phyloP scores from a whole-genome alignment of 2,329 filamentous ascomycete genomes.

The Trichoderma citrinoviride region DNA sequence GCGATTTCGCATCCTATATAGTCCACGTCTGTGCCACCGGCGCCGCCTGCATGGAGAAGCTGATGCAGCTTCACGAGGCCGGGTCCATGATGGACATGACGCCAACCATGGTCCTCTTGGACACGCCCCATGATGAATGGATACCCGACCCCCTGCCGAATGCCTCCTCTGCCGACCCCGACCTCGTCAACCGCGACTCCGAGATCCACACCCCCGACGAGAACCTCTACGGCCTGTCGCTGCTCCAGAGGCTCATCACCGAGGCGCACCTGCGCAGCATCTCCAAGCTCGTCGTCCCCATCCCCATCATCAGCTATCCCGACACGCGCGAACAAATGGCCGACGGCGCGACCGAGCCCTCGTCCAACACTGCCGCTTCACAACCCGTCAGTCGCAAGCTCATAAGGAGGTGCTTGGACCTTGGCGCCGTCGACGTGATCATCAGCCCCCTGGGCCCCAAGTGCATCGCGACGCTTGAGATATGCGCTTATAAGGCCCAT shows the following conservation, averaged over 20 bases:
- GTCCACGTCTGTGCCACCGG: slow-evolving; percentile 56
- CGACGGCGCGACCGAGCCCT: slow-evolving; percentile 40
- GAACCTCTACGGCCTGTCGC: slow-evolving; percentile 53
- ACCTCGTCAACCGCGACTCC: slow-evolving; percentile 34
- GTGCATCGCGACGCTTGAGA: slow-evolving; percentile 70
- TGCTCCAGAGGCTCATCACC: slow-evolving; percentile 57
- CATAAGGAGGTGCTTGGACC: slow-evolving; percentile 73
- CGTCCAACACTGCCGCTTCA: slow-evolving; percentile 27
- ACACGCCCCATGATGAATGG: slow-evolving; percentile 52
- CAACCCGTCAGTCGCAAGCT: slow-evolving; percentile 39
- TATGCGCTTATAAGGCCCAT: slow-evolving; percentile 80
- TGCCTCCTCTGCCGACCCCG: slow-evolving; percentile 47
- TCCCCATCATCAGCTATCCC: slow-evolving; percentile 48
- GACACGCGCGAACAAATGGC: slow-evolving; percentile 36
- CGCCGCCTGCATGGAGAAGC: slow-evolving; percentile 50
- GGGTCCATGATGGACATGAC: slow-evolving; percentile 50
- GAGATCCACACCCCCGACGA: slow-evolving; percentile 45
- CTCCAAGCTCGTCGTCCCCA: slow-evolving; percentile 55
- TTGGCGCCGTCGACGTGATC: slow-evolving; percentile 83
- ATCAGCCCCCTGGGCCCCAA: slow-evolving; percentile 73
- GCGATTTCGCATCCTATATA: slow-evolving; percentile 29
- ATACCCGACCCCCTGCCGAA: slow-evolving; percentile 38
- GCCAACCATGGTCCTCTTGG: slow-evolving; percentile 57
- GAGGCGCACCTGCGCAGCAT: slow-evolving; percentile 56
- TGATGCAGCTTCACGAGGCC: slow-evolving; percentile 52